Evolutionary conservation across 208 protist genomes (phyloP), one percentile per base, ranked within the genome.

Genomic region (Giardia muris): DNA sequence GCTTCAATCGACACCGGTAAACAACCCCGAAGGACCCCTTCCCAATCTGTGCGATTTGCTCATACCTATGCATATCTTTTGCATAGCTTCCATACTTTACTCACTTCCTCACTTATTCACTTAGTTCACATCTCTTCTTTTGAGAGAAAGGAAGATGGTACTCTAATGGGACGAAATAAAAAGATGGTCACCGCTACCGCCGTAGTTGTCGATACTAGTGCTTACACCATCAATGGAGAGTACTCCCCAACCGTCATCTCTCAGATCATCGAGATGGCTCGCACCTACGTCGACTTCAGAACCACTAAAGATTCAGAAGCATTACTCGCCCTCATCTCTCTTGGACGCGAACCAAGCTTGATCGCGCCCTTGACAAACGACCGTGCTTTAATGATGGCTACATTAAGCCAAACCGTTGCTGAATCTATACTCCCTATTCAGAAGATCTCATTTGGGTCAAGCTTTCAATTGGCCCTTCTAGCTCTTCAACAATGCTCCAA

Each of bases 11-110:
- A 90, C 87, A 90, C 45, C 48, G 46, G 45, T 47, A 90, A 43
- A 90, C 87, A 90, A 47, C 43, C n/a, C 87, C 87, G 48, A 47
- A 90, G 4, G 87, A 90, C n/a, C 87, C 87, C 45, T 45, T 90
- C 1, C 87, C 87, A 43, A 90, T 90, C 43, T 90, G 44, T 30
- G n/a, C 2, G 1, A 90, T 22, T 47, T 90, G 43, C n/a, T 90
- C 87, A n/a, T 90, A 90, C 0, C 44, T 0, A 90, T 90, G 2
- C 87, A 90, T 90, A 47, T 43, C 30, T 76, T 76, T n/a, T n/a
- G n/a, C n/a, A n/a, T n/a, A n/a, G n/a, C n/a, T n/a, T n/a, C n/a
- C n/a, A n/a, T n/a, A n/a, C n/a, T n/a, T n/a, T n/a, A n/a, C n/a
- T n/a, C n/a, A n/a, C n/a, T n/a, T n/a, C n/a, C n/a, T n/a, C n/a